A percentile compares a stretch with the other conserved stretches of the same genome.
Evolutionary conservation across 2,329 filamentous ascomycete species (phyloP).

Genomic region (Ascomycota sp.): DNA sequence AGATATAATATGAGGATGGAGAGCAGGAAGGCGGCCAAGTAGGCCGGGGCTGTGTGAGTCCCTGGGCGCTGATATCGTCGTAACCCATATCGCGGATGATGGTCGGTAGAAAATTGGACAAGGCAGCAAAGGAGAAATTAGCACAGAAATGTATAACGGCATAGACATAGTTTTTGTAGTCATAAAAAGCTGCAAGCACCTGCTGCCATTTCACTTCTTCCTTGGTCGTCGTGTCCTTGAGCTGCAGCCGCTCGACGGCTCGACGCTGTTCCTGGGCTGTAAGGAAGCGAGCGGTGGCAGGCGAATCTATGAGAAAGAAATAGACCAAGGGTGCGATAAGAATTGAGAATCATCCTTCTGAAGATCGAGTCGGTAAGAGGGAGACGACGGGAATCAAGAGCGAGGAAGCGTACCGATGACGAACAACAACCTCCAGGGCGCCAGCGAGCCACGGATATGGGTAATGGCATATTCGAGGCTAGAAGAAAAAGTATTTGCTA

Average conservation of each 20-base stretch:
- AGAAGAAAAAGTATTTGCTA: conserved; percentile 14
- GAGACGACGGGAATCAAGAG: background rate
- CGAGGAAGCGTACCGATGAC: conserved; percentile 5
- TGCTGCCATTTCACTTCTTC: conserved; percentile 9
- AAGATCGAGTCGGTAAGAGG: background rate
- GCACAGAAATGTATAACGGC: conserved; percentile 17
- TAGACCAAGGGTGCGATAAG: conserved; percentile 9
- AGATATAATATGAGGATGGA: conserved; percentile 10
- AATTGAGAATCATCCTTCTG: conserved; percentile 10
- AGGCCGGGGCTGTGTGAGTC: conserved; percentile 19
- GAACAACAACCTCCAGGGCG: conserved; percentile 12
- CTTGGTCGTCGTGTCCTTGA: conserved; percentile 2
- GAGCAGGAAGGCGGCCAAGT: conserved; percentile 17
- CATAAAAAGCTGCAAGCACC: conserved; percentile 11
- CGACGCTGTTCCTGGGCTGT: conserved; percentile 8
- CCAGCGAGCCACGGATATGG: conserved; percentile 7
- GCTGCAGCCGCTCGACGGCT: conserved; percentile 6
- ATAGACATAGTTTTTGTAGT: conserved; percentile 16
- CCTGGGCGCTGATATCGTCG: conserved; percentile 16
- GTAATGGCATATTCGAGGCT: conserved; percentile 14
- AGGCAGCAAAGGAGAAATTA: conserved; percentile 16
- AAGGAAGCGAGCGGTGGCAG: conserved; percentile 10
- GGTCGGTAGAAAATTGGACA: conserved; percentile 20
- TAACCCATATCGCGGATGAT: conserved; percentile 20
- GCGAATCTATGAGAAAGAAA: conserved; percentile 12